phyloP scores from a whole-genome alignment of 2,329 filamentous ascomycete species.

The Daldinia sp. region DNA sequence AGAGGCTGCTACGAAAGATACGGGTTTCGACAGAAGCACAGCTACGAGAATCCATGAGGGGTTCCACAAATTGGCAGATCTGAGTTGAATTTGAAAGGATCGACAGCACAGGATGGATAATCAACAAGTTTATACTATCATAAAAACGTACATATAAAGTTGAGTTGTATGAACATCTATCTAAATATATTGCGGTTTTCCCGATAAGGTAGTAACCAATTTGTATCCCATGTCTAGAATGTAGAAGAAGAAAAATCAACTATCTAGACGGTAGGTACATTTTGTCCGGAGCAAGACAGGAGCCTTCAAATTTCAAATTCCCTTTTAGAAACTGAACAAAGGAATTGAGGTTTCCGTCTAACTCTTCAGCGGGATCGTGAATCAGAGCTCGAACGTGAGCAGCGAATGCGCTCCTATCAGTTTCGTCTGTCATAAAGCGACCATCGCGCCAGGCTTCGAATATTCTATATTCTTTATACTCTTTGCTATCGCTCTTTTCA shows the following conservation, averaged over 20 bases:
- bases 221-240: no score
- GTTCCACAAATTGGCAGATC: neutral
- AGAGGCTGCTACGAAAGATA: neutral
- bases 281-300: neutral
- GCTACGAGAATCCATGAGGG: neutral
- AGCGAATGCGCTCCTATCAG: constrained; percentile 8
- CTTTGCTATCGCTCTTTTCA: neutral
- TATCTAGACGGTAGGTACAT: neutral
- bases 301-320: neutral
- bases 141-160: neutral
- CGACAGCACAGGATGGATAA: neutral
- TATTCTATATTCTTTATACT: constrained; percentile 5
- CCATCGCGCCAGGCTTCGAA: constrained; percentile 7
- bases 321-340: neutral
- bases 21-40: neutral
- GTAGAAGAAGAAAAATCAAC: no score
- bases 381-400: neutral
- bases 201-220: no score
- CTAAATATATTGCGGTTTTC: no score
- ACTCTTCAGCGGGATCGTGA: neutral
- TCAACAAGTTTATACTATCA: neutral
- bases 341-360: constrained; percentile 2
- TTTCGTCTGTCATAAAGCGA: neutral
- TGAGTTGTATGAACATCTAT: no score
- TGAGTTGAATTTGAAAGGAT: neutral